Evolutionary conservation across 768 basidiomycete genomes (phyloP).

Genomic region (Russula lepida): DNA sequence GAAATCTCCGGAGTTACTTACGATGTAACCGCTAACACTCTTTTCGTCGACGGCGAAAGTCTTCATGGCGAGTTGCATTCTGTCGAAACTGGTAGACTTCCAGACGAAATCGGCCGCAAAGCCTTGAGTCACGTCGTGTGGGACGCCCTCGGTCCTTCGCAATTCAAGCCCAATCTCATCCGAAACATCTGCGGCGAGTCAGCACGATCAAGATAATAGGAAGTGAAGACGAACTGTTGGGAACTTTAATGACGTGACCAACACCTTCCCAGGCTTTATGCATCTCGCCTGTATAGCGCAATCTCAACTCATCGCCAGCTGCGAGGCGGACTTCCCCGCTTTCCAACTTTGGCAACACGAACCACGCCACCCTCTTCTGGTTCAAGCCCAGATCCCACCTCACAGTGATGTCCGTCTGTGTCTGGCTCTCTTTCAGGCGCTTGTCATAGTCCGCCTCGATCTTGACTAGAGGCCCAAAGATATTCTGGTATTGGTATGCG

Average conservation of each 20-base stretch:
- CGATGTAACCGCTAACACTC: slow-evolving; percentile 97
- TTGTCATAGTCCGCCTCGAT: slow-evolving; percentile 99
- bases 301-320: slow-evolving; percentile 88
- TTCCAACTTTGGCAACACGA: slow-evolving; percentile 90
- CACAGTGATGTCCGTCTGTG: slow-evolving; percentile 92
- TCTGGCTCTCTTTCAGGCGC: slow-evolving; percentile 94
- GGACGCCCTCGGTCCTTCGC: slow-evolving; percentile 83
- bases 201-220: slow-evolving; percentile 7
- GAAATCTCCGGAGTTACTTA: slow-evolving; percentile 33
- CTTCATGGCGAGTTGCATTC: slow-evolving; percentile 99
- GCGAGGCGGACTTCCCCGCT: slow-evolving; percentile 96
- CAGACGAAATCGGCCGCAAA: slow-evolving; percentile 99
- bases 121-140: slow-evolving; percentile 87
- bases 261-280: slow-evolving; percentile 96
- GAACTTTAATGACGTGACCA: slow-evolving; percentile 97
- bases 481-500: slow-evolving; percentile 99
- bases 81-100: slow-evolving; percentile 99
- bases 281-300: slow-evolving; percentile 82
- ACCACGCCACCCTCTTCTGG: slow-evolving; percentile 99
- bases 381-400: slow-evolving; percentile 98
- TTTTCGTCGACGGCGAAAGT: slow-evolving; percentile 99
- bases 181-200: slow-evolving; percentile 66
- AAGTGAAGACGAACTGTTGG: slow-evolving; percentile 68
- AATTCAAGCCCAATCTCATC: slow-evolving; percentile 97
- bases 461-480: slow-evolving; percentile 97